Percentiles rank a stretch among this genome's conserved stretches.
Evolutionary conservation across 208 protist genomes (phyloP).

Genomic region (Kentomonas sorsogonicus): DNA sequence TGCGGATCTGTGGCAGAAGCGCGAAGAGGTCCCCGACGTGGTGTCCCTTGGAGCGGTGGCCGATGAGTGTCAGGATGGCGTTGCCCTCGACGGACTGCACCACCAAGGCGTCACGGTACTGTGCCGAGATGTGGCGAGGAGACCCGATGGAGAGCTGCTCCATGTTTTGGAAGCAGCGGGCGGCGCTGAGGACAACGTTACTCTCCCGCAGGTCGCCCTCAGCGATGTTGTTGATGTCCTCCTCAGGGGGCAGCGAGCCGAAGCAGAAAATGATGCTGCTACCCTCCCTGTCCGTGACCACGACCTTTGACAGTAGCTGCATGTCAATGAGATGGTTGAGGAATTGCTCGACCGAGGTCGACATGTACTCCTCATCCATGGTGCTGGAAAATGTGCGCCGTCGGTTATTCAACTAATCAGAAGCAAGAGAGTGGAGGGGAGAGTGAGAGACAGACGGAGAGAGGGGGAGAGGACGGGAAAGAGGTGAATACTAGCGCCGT

Average conservation of each 20-base stretch:
- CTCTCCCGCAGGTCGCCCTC: conserved; percentile 40
- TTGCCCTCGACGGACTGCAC: conserved; percentile 67
- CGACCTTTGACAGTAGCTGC: conserved; percentile 64
- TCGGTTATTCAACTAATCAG: no score
- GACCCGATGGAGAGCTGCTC: conserved; percentile 66
- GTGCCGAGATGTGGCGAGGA: conserved; percentile 65
- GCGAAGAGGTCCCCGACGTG: conserved; percentile 67
- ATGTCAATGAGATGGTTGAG: conserved; percentile 85
- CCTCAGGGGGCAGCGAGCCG: conserved; percentile 8
- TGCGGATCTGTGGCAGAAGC: conserved; percentile 55
- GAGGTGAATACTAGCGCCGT: no score
- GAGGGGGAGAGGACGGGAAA: no score
- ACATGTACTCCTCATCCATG: no score
- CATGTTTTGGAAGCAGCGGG: conserved; percentile 69
- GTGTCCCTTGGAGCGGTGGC: conserved; percentile 72
- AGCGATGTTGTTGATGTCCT: neutral
- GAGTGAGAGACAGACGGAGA: no score
- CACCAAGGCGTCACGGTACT: conserved; percentile 80
- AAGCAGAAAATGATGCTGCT: conserved; percentile 78
- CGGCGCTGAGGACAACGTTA: conserved; percentile 78
- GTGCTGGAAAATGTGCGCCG: no score
- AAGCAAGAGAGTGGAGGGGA: no score
- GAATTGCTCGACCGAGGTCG: conserved; percentile 89
- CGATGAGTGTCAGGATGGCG: conserved; percentile 71
- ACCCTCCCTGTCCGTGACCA: conserved; percentile 77